Evolutionary conservation across 805 yeast genomes (phyloP), one percentile per base, ranked within the genome.

Genomic region (Starmerella khaoyaiensis): DNA sequence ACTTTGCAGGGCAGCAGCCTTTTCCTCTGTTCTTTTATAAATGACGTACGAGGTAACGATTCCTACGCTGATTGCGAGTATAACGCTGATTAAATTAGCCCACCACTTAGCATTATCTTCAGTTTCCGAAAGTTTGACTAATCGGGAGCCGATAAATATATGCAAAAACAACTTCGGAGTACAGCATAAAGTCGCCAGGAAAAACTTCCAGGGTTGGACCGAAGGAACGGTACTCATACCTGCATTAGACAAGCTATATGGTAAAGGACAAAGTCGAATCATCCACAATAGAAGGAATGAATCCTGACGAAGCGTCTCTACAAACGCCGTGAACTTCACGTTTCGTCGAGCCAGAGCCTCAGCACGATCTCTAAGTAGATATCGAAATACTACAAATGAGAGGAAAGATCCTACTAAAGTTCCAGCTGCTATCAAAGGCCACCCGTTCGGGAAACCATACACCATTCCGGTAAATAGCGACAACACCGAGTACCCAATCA

Each of bases 231-330:
- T 77, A 8, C 94, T 90, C 47, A 90, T 65, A 0, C 94, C 96
- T 4, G 95, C 96, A 52, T 87, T 87, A 0, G 90, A 77, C 22
- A 87, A 62, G 2, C 95, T 83, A 55, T 84, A 90, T 0, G 97
- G 97, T 50, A 87, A 68, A 0, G 98, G 98, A 49, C 95, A 83
- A 40, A 87, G 57, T 38, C 96, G 65, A 21, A 87, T 68, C 53
- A 87, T 63, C 36, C 79, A 70, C 36, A 87, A 58, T 18, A 90
- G 58, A 45, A 74, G 55, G 40, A 84, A 68, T 40, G 74, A 71
- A 47, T 78, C 76, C 38, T 72, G 70, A 40, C 82, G 93, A 41
- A 87, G 57, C 4, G 82, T 79, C 37, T 76, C 73, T 0, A 81
- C 68, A 45, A 90, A 69, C 0, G 93, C 82, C 46, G 75, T 69